phyloP scores from a whole-genome alignment of 495 filamentous ascomycete genomes.

The Sphaerosporella brunnea region DNA sequence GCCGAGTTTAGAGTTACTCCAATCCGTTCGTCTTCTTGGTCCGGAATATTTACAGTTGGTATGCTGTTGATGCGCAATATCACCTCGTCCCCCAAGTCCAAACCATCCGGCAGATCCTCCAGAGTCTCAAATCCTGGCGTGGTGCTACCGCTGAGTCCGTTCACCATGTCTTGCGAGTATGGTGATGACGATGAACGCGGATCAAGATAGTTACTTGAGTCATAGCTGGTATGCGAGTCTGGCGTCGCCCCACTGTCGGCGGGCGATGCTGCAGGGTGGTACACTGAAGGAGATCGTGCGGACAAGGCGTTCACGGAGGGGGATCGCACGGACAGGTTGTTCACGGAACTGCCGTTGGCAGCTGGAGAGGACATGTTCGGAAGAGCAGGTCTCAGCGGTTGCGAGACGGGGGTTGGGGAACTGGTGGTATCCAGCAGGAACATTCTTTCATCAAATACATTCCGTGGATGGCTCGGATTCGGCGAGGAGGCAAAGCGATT shows the following conservation, averaged over 20 bases:
- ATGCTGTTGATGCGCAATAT: conserved; percentile 14
- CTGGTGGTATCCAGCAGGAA: not conserved
- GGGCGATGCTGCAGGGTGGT: conserved; percentile 6
- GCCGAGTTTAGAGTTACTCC: conserved; percentile 4
- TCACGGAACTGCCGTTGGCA: too few species aligned
- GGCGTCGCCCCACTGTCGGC: conserved; percentile 9
- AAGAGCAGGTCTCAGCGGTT: conserved; percentile 13
- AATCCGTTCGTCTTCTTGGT: conserved; percentile 8
- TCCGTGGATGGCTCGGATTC: not conserved
- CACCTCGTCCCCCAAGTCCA: not conserved
- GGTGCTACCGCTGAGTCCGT: conserved; percentile 14
- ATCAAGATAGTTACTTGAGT: not conserved
- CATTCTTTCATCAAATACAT: not conserved
- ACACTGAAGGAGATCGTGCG: not conserved
- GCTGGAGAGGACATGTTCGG: conserved; percentile 6
- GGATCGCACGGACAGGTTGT: too few species aligned
- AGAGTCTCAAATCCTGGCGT: conserved; percentile 20
- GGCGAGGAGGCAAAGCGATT: not conserved
- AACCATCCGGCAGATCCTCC: conserved; percentile 13
- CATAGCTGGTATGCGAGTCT: conserved; percentile 10
- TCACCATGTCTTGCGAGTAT: not conserved
- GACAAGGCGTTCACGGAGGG: not conserved
- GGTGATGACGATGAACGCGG: not conserved
- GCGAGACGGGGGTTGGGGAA: conserved; percentile 21
- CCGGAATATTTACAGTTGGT: conserved; percentile 11